Base-by-base conservation (phyloP, 1,284 basidiomycete species). In the Rhodotorula sp. region DNA sequence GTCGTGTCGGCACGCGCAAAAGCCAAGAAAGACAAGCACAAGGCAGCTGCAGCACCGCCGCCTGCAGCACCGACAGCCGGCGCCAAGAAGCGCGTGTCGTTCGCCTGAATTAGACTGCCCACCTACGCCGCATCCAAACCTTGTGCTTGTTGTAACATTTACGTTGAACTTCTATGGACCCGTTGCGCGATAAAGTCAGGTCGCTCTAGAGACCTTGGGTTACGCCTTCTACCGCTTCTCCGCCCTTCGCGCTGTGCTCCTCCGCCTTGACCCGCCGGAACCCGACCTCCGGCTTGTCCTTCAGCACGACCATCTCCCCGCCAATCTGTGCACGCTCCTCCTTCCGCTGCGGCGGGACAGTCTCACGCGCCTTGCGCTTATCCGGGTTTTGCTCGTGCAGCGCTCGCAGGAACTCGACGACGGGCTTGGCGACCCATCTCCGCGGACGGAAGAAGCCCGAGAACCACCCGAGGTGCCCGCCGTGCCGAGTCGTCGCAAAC, bases 391-490 rank as follows among this genome's bases (percentile, higher is more conserved):
- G 73, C 13, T 66, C 66, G 59, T 78, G 74, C 21, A 78, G 4
- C 8, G 75, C 77, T 19, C 57, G 58, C 34, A 79, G 66, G 62
- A 72, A 93, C 79, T 93, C 89, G 14, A 92, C 77, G 8, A 90
- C 88, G 16, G 91, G 91, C 74, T 85, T 83, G 23, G 85, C 85
- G 64, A 90, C 85, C 91, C 91, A 93, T 65, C 90, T 83, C 70
- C 85, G 68, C 81, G 56, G 81, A 73, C 50, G 63, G 65, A 74
- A 78, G 19, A 77, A 83, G 58, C 86, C 82, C 77, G 90, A 88
- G 80, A 96, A 98, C 95, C 93, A 98, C 46, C 96, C 96, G 23
- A 99, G 85, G 83, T 99, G 96, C 0, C 97, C 97, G 1, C 97
- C 96, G 23, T 86, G 85, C 49, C 85, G 83, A 0, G 96, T 96